Conservation (phyloP, 768 basidiomycete species). For the Auricularia sp. region DNA sequence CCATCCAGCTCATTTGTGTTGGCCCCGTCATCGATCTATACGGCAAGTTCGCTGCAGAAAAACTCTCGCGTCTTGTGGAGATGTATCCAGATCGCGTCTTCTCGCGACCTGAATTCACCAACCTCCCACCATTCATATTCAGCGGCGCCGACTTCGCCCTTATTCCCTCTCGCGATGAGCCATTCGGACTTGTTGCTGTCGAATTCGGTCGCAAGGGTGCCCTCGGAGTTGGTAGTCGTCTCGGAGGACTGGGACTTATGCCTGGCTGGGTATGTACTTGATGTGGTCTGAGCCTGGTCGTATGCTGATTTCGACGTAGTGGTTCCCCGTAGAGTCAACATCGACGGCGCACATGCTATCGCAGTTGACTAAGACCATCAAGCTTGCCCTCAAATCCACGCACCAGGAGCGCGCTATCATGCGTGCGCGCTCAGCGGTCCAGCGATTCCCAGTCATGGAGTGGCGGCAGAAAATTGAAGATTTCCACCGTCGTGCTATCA, state of each 20-base stretch:
- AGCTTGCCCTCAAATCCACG: slow-evolving; percentile 83
- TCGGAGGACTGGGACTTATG: slow-evolving; percentile 93
- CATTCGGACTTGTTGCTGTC: slow-evolving; percentile 91
- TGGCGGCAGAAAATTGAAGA: slow-evolving; percentile 96
- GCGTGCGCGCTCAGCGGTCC: slow-evolving; percentile 86
- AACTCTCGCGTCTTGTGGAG: slow-evolving; percentile 86
- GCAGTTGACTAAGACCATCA: slow-evolving; percentile 88
- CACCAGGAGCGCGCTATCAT: slow-evolving; percentile 87
- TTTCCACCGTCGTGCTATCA: slow-evolving; percentile 81
- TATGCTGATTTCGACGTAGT: slow-evolving; percentile 35
- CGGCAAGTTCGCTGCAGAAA: slow-evolving; percentile 91
- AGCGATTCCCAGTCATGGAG: slow-evolving; percentile 95
- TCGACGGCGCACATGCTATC: slow-evolving; percentile 92
- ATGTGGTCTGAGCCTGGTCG: neutral
- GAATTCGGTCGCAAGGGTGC: slow-evolving; percentile 96
- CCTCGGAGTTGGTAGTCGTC: slow-evolving; percentile 85
- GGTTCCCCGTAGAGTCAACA: slow-evolving; percentile 94
- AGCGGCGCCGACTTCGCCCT: slow-evolving; percentile 92
- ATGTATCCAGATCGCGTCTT: slow-evolving; percentile 87
- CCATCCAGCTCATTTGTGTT: slow-evolving; percentile 79
- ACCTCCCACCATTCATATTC: slow-evolving; percentile 86
- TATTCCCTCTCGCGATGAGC: slow-evolving; percentile 93
- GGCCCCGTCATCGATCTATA: slow-evolving; percentile 94
- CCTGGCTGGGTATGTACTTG: slow-evolving; percentile 78
- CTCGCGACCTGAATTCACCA: slow-evolving; percentile 96